Evolutionary conservation across 2,329 filamentous ascomycete genomes (phyloP), one percentile per base, ranked within the genome.

Genomic region (Magnaporthiopsis poae): DNA sequence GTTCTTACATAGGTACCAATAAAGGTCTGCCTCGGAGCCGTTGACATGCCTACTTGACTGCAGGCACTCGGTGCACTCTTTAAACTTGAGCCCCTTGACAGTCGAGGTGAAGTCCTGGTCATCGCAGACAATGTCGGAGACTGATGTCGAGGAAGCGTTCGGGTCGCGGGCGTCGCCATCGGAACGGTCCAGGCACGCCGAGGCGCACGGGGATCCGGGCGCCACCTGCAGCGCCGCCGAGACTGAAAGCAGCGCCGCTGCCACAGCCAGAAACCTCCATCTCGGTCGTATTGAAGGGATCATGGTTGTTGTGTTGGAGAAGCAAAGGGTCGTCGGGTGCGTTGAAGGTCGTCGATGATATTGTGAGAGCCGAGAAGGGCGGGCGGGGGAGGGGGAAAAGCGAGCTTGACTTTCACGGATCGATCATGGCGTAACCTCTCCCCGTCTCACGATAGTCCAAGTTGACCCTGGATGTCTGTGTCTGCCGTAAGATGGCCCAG

Each of bases 131-230:
- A 87, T 78, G 21, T 86, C 83, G 0, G 75, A 74, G 1, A 78
- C 68, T 25, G 74, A 79, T 0, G 81, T 86, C 4, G 71, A 76
- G 0, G 82, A 80, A 5, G 73, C 70, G 1, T 70, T 69, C 0
- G 80, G 69, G 27, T 78, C 73, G 39, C 74, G 70, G 0, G 71
- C 65, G 67, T 81, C 74, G 12, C 71, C 72, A 15, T 75, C 72
- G 0, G 71, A 67, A 2, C 75, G 73, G 67, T 82, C 78, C 5
- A 82, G 71, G 66, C 84, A 86, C 1, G 80, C 67, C 0, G 78
- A 73, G 0, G 82, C 78, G 70, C 84, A 86, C 12, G 76, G 71
- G 0, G 84, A 86, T 12, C 80, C 80, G 0, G 83, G 81, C 1
- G 82, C 80, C 1, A 85, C 79, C 65, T 82, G 75, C 3, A 85